These are phyloP conservation scores for Penicillium argentinense DNA, from an alignment of 495 filamentous ascomycete species.

Conservation along the genomic window DNA sequence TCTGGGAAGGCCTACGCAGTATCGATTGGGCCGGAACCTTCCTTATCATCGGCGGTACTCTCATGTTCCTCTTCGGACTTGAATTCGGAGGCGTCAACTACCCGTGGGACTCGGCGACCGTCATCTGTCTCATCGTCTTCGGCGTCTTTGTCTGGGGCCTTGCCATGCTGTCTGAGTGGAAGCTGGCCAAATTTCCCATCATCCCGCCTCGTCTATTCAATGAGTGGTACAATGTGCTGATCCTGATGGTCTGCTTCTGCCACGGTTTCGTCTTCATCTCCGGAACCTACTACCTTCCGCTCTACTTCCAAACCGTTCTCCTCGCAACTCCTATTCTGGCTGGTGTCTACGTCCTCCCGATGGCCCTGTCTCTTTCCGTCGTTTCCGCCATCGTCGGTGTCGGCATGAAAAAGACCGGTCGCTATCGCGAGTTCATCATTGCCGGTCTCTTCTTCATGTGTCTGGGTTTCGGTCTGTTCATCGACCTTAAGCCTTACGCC, in stretches of 20 bases:
- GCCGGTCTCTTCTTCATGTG: conserved; percentile 50
- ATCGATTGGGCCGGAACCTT: conserved; percentile 76
- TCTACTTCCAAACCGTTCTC: conserved; percentile 78
- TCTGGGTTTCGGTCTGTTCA: conserved; percentile 55
- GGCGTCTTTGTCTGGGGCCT: conserved; percentile 60
- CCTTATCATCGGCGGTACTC: conserved; percentile 69
- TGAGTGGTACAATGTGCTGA: conserved; percentile 56
- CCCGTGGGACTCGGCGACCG: conserved; percentile 72
- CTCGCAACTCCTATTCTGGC: conserved; percentile 70
- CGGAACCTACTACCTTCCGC: conserved; percentile 71
- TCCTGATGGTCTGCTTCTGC: conserved; percentile 56
- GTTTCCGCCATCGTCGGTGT: conserved; percentile 63
- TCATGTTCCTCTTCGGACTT: conserved; percentile 81
- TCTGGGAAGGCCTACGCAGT: conserved; percentile 66
- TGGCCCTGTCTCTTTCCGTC: conserved; percentile 68
- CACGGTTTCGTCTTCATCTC: conserved; percentile 76
- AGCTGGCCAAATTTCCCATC: conserved; percentile 71
- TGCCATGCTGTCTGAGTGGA: conserved; percentile 69
- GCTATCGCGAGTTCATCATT: conserved; percentile 49
- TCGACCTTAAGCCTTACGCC: conserved; percentile 47
- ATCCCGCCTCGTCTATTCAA: conserved; percentile 73
- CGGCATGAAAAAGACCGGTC: conserved; percentile 69
- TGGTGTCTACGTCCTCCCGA: conserved; percentile 78
- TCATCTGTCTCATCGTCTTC: conserved; percentile 78
- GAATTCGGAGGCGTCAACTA: conserved; percentile 74